These are phyloP conservation scores for Paramecium primaurelia DNA, from an alignment of 73 alveolate species.

Conservation along the genomic window DNA sequence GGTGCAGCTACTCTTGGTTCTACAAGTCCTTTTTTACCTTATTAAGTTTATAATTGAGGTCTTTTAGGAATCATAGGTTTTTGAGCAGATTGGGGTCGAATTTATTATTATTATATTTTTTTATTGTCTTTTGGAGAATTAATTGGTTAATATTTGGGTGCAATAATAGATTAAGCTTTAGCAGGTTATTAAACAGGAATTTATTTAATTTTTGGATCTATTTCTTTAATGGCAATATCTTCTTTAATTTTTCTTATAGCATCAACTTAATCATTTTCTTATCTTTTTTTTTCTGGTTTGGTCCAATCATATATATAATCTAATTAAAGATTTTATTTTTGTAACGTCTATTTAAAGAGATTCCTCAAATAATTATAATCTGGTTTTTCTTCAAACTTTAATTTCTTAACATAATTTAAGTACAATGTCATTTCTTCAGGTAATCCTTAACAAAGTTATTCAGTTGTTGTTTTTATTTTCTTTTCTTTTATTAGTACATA, in stretches of 20 bases:
- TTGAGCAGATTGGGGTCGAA: neutral
- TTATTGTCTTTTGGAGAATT: neutral
- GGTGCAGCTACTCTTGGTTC: constrained; percentile 20
- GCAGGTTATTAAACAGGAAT: neutral
- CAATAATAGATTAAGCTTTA: neutral
- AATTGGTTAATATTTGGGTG: neutral
- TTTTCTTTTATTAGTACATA: constrained; percentile 83
- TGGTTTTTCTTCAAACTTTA: constrained; percentile 93
- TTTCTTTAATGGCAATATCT: neutral
- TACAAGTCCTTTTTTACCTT: neutral
- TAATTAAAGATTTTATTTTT: neutral
- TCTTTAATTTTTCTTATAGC: neutral
- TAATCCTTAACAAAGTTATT: constrained; percentile 69
- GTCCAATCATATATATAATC: constrained; percentile 61
- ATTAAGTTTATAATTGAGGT: neutral
- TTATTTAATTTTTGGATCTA: neutral
- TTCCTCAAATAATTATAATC: constrained; percentile 62
- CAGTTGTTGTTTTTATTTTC: constrained; percentile 76
- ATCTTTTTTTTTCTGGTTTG: neutral
- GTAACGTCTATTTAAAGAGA: constrained; percentile 51
- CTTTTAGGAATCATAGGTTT: neutral
- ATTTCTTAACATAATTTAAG: constrained; percentile 81
- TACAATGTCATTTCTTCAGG: constrained; percentile 87
- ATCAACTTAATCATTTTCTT: neutral
- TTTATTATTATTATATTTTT: neutral